phyloP scores from a whole-genome alignment of 225 moss, liverwort and hornwort genomes.

The Ulota crispa region DNA sequence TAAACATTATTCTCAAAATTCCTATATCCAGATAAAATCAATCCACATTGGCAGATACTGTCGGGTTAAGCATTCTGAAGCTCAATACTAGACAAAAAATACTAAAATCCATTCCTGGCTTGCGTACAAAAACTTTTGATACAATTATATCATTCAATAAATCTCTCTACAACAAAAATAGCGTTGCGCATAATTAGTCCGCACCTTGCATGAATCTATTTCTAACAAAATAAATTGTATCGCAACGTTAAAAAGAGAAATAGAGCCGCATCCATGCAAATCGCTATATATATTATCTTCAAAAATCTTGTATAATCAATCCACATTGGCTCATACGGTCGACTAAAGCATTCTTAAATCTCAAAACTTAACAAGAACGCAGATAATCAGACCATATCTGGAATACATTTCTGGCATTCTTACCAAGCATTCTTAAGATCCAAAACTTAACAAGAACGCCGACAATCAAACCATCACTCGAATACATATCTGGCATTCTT shows the following conservation, averaged over 20 bases:
- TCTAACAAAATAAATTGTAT: too few species aligned
- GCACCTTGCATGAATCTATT: neutral
- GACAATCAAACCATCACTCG: neutral
- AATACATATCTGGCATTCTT: neutral
- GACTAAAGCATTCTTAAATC: neutral
- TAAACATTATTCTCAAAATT: neutral
- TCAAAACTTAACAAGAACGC: neutral
- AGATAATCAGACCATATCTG: neutral
- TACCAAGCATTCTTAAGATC: neutral
- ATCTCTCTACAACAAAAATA: neutral
- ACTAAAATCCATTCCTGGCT: neutral
- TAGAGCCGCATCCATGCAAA: neutral
- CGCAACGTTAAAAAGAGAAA: neutral
- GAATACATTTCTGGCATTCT: neutral
- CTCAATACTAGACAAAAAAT: neutral
- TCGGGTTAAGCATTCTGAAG: neutral
- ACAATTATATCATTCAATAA: neutral
- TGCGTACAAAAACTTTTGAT: neutral
- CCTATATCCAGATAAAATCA: neutral
- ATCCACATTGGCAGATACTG: neutral
- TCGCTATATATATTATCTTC: neutral
- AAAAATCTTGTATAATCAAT: neutral
- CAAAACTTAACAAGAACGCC: neutral
- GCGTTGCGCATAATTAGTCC: too few species aligned
- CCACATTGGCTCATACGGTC: constrained; percentile 13